Base-by-base conservation (phyloP, 129 eudicot species). In the Pseudognaphalium luteoalbum region DNA sequence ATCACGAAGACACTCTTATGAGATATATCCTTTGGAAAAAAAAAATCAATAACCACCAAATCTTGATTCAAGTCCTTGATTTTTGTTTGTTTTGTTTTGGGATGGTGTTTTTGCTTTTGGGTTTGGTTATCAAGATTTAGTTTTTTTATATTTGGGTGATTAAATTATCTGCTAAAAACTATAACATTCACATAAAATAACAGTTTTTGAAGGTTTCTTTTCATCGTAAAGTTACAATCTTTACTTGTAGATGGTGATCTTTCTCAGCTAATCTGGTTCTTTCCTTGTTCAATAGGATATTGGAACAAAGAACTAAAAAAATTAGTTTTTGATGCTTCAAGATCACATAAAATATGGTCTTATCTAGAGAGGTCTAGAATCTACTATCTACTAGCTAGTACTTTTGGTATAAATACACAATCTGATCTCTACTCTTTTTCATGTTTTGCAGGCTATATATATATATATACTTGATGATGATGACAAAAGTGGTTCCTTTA, bases 161-260 rank as follows among this genome's bases (percentile, higher is more conserved):
- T 39, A 20, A 33, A 58, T 11, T 34, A 32, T 51, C 64, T 52
- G 39, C 44, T 34, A 63, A 47, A 78, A 79, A 33, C 83, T 33
- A 20, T 41, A 79, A 16, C 3, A 52, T 73, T 85, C 91, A 88
- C 93, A 91, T 91, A 86, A 91, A 88, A 91, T 91, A 82, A 88
- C 93, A 67, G 41, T 83, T 72, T 65, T 51, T 61, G 70, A 80
- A 76, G 82, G 9, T 79, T 30, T 56, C 41, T 75, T 79, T 73
- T 66, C 6, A 73, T 73, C 60, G 66, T 79, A 52, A 44, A 51
- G 57, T 68, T 75, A 5, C 29, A 35, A 17, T 37, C 34, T 74
- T 81, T 30, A 35, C 33, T 51, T 76, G 16, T 33, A 63, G 78
- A 33, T 78, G 34, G 2, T 70, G 70, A 68, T 72, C 78, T 57